Percentiles rank a stretch among this genome's conserved stretches.
Conservation (phyloP, 2,329 filamentous ascomycete species). For the Paramyrothecium roridum region DNA sequence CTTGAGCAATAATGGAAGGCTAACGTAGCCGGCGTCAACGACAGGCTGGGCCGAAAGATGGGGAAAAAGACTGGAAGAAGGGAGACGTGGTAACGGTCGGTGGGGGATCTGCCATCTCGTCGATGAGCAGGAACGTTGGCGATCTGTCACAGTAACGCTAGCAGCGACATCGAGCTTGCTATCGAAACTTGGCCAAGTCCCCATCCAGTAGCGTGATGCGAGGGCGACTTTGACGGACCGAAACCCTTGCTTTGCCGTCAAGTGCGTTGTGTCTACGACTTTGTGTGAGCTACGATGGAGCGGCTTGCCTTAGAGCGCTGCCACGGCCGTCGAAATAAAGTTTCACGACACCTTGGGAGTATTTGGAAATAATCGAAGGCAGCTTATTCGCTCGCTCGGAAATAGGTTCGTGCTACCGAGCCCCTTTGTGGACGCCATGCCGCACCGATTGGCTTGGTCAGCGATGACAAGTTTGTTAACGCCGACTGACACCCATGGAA, state of each 20-base stretch:
- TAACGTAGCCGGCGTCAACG: background rate
- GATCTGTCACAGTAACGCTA: background rate
- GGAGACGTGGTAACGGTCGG: background rate
- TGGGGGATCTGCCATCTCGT: background rate
- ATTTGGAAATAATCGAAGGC: background rate
- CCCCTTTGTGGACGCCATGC: background rate
- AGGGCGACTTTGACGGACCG: too few species aligned
- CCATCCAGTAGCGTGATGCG: too few species aligned
- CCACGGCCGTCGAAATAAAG: background rate
- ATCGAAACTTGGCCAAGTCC: too few species aligned
- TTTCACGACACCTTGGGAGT: background rate
- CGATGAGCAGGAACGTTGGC: background rate
- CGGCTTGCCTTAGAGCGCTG: background rate
- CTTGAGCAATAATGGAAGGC: background rate
- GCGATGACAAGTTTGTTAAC: background rate
- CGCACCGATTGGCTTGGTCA: background rate
- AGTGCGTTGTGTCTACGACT: too few species aligned
- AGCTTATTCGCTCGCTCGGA: background rate
- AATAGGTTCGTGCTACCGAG: background rate
- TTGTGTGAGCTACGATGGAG: too few species aligned
- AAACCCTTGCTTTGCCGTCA: too few species aligned
- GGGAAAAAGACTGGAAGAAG: background rate
- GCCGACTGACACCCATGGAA: background rate
- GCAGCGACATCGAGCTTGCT: background rate
- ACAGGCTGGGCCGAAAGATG: background rate